phyloP scores from a whole-genome alignment of 202 grass and related monocot genomes.

The Thinopyrum obtusiflorum region DNA sequence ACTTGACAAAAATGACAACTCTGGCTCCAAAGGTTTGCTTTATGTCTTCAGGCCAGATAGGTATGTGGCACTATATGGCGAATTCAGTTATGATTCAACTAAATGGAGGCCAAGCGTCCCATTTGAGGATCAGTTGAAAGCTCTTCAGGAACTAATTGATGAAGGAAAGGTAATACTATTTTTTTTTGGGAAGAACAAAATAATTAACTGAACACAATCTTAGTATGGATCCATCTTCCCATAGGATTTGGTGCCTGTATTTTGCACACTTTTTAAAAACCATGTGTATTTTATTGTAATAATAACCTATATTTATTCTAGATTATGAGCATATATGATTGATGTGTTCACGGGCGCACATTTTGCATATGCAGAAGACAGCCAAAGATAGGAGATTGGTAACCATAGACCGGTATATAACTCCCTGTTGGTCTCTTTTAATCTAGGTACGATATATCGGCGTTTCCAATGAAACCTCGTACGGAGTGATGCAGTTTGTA shows the following conservation, averaged over 20 bases:
- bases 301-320: not conserved
- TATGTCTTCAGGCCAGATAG: conserved; percentile 86
- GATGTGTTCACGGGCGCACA: not conserved
- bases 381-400: not conserved
- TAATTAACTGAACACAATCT: too few species aligned
- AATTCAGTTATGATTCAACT: conserved; percentile 69
- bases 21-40: conserved; percentile 26
- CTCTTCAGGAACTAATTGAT: conserved; percentile 79
- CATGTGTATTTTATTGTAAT: not conserved
- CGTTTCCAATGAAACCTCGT: conserved; percentile 95
- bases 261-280: not conserved
- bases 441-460: conserved; percentile 80
- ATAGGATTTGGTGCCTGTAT: not conserved
- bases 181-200: too few species aligned
- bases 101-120: conserved; percentile 89
- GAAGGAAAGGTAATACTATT: conserved; percentile 69
- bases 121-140: conserved; percentile 71
- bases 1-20: not conserved
- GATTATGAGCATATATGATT: not conserved
- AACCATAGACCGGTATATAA: not conserved
- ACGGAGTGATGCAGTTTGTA: conserved; percentile 86
- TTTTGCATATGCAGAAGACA: not conserved
- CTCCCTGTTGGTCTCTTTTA: not conserved
- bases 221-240: not conserved
- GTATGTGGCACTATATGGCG: conserved; percentile 84